Evolutionary conservation across 1,284 basidiomycete genomes (phyloP).

Genomic region (Trichosporon sp.): DNA sequence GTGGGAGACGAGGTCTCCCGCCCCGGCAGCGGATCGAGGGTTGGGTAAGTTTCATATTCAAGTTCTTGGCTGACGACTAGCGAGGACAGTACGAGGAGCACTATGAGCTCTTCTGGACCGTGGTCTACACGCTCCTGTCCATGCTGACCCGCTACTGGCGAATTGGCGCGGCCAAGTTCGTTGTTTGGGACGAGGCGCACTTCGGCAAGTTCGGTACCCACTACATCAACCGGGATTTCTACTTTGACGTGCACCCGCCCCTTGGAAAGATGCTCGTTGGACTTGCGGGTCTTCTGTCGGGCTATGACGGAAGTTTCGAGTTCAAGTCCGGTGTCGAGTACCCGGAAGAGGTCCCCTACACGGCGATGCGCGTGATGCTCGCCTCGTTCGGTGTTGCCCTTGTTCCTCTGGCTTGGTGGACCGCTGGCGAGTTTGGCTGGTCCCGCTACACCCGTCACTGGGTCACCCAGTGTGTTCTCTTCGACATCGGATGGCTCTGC

Average conservation of each 20-base stretch:
- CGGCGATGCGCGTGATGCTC: conserved; percentile 91
- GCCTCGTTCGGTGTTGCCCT: conserved; percentile 90
- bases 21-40: conserved; percentile 39
- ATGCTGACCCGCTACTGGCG: conserved; percentile 93
- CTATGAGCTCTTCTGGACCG: conserved; percentile 72
- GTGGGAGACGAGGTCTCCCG: conserved; percentile 40
- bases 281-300: conserved; percentile 80
- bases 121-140: conserved; percentile 84
- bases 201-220: conserved; percentile 96
- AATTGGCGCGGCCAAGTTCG: conserved; percentile 80
- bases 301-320: conserved; percentile 87
- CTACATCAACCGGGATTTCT: conserved; percentile 62
- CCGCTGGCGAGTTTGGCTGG: conserved; percentile 91
- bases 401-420: conserved; percentile 95
- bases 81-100: conserved; percentile 75
- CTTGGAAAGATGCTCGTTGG: conserved; percentile 99
- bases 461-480: conserved; percentile 88
- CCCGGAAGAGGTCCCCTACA: conserved; percentile 79
- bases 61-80: conserved; percentile 46
- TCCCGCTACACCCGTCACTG: conserved; percentile 83
- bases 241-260: conserved; percentile 80
- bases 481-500: conserved; percentile 90
- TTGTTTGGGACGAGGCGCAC: conserved; percentile 99
- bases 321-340: conserved; percentile 90
- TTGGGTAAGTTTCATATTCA: conserved; percentile 31